Conservation (phyloP, 2,329 filamentous ascomycete species). For the Alternaria sp. region DNA sequence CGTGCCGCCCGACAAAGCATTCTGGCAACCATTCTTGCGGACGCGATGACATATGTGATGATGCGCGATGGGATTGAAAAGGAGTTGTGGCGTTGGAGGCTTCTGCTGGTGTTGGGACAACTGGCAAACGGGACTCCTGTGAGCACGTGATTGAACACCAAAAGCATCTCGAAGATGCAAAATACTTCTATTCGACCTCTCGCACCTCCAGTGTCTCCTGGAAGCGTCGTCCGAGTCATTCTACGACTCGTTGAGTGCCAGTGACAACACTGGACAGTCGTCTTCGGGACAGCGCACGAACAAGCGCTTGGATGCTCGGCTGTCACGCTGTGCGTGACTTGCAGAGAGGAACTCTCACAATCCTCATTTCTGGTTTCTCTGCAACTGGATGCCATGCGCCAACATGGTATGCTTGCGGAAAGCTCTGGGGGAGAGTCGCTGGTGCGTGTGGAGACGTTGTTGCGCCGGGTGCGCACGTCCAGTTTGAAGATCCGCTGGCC, state of each 20-base stretch:
- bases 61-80: slow-evolving; percentile 7
- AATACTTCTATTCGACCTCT: slow-evolving; percentile 10
- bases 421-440: slow-evolving; percentile 5
- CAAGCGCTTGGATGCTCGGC: not conserved
- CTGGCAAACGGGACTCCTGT: not conserved
- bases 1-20: slow-evolving; percentile 24
- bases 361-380: slow-evolving; percentile 3
- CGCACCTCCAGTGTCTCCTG: not conserved
- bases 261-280: slow-evolving; percentile 2
- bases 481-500: slow-evolving; percentile 17
- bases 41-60: slow-evolving; percentile 12
- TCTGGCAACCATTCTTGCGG: slow-evolving; percentile 19
- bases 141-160: slow-evolving; percentile 14
- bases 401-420: slow-evolving; percentile 5
- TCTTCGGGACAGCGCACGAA: slow-evolving; percentile 3
- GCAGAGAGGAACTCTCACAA: slow-evolving; percentile 16
- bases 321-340: slow-evolving; percentile 6
- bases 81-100: not conserved
- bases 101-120: slow-evolving; percentile 3
- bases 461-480: slow-evolving; percentile 28
- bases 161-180: slow-evolving; percentile 8
- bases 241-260: not conserved
- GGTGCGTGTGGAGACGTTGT: slow-evolving; percentile 18
- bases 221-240: slow-evolving; percentile 1
- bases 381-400: slow-evolving; percentile 6